phyloP scores from a whole-genome alignment of 768 basidiomycete species.

The Phaeotremella skinneri region DNA sequence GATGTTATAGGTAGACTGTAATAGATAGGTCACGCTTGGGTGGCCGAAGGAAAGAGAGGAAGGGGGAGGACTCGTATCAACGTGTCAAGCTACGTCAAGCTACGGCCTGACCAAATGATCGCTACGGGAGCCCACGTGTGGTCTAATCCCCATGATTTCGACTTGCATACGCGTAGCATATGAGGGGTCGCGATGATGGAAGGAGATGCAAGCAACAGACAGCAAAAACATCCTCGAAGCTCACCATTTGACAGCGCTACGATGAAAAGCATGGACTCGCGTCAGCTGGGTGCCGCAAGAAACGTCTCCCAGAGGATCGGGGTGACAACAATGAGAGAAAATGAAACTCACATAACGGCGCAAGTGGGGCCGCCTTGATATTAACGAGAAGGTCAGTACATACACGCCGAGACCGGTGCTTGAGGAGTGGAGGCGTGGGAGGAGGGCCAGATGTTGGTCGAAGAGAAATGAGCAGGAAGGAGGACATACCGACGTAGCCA shows the following conservation, averaged over 20 bases:
- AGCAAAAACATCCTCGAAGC: conserved; percentile 5
- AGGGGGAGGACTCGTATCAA: too few species aligned
- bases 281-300: background rate
- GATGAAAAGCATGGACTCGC: background rate
- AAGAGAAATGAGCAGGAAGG: conserved; percentile 18
- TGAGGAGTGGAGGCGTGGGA: background rate
- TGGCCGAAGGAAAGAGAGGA: background rate
- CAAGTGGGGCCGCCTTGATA: conserved; percentile 84
- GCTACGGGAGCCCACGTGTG: too few species aligned
- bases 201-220: background rate
- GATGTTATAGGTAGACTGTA: background rate
- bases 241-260: conserved; percentile 70
- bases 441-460: conserved; percentile 12
- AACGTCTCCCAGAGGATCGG: background rate
- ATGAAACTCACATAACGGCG: conserved; percentile 65
- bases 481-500: conserved; percentile 74
- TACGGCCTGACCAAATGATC: background rate
- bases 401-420: background rate
- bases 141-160: too few species aligned
- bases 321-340: conserved; percentile 1
- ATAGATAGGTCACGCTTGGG: background rate
- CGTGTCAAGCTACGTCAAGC: too few species aligned
- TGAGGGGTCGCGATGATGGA: too few species aligned
- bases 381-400: conserved; percentile 16
- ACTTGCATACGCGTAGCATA: too few species aligned